phyloP scores from a whole-genome alignment of 2,329 filamentous ascomycete genomes.

The Furcasterigmium sp. region DNA sequence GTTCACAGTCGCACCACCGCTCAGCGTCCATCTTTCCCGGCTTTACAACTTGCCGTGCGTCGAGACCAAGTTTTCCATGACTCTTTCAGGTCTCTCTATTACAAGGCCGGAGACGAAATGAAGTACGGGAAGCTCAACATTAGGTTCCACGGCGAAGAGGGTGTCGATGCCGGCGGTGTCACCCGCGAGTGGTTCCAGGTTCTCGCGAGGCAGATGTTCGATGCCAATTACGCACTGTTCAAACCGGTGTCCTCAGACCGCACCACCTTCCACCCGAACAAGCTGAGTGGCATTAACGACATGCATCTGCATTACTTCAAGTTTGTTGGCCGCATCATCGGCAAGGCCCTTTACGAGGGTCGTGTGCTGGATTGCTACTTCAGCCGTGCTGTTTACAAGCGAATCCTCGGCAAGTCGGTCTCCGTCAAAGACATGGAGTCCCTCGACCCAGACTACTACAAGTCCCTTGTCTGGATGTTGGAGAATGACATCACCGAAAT shows the following conservation, averaged over 20 bases:
- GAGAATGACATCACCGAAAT: constrained; percentile 98
- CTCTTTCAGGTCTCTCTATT: constrained; percentile 97
- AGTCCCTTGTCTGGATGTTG: constrained; percentile 96
- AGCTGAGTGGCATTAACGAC: constrained; percentile 86
- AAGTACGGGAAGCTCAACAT: constrained; percentile 99
- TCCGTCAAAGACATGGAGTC: constrained; percentile 99
- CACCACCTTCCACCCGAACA: constrained; percentile 98
- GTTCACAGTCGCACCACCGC: constrained; percentile 67
- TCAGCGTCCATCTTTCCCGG: constrained; percentile 65
- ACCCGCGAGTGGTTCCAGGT: constrained; percentile 99
- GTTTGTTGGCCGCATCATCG: constrained; percentile 97
- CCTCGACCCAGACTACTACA: constrained; percentile 97
- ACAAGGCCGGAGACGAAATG: constrained; percentile 94
- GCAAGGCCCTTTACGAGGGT: constrained; percentile 94
- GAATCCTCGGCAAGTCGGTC: constrained; percentile 88
- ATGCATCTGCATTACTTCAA: constrained; percentile 99
- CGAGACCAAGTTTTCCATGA: constrained; percentile 96
- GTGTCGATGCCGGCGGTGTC: constrained; percentile 94
- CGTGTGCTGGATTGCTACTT: constrained; percentile 97
- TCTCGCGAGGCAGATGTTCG: constrained; percentile 96
- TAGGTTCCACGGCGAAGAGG: constrained; percentile 94
- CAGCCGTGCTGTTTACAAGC: constrained; percentile 96
- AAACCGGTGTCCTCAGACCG: constrained; percentile 94
- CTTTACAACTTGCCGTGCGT: constrained; percentile 81
- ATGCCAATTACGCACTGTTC: constrained; percentile 94